These are phyloP conservation scores for Rhododendron ovatum DNA, from an alignment of 148 eudicot species.

Conservation along the genomic window DNA sequence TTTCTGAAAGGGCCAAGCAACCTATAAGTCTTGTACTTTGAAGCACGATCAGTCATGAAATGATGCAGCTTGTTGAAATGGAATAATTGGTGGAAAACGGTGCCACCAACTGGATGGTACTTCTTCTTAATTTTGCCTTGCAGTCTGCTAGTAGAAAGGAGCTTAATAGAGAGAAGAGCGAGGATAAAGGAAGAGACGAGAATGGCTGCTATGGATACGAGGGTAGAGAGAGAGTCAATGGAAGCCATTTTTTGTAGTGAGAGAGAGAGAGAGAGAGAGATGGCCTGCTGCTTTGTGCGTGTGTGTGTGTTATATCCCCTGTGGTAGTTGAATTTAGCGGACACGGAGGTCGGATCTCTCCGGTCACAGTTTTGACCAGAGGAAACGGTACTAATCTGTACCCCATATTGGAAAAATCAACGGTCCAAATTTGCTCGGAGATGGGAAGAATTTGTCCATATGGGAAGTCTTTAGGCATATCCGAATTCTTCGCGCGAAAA, in stretches of 20 bases:
- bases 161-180: background rate
- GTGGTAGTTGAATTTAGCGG: no score
- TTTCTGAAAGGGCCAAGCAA: slow-evolving; percentile 41
- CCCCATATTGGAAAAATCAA: no score
- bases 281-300: no score
- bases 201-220: background rate
- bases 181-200: slow-evolving; percentile 7
- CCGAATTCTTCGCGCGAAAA: no score
- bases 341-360: no score
- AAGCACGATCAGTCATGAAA: slow-evolving; percentile 56
- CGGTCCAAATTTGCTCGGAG: accelerated
- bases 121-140: slow-evolving; percentile 14
- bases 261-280: background rate
- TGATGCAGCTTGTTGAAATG: slow-evolving; percentile 52
- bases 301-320: no score
- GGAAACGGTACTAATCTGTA: no score
- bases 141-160: slow-evolving; percentile 11
- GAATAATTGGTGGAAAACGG: slow-evolving; percentile 41
- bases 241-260: background rate
- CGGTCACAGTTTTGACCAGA: no score
- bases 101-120: slow-evolving; percentile 56
- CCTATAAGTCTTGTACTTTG: slow-evolving; percentile 54
- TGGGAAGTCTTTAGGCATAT: no score
- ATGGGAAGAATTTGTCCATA: no score
- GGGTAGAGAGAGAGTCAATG: background rate